Conservation (phyloP, 169 alveolate genomes). For the Theileria sp. region DNA sequence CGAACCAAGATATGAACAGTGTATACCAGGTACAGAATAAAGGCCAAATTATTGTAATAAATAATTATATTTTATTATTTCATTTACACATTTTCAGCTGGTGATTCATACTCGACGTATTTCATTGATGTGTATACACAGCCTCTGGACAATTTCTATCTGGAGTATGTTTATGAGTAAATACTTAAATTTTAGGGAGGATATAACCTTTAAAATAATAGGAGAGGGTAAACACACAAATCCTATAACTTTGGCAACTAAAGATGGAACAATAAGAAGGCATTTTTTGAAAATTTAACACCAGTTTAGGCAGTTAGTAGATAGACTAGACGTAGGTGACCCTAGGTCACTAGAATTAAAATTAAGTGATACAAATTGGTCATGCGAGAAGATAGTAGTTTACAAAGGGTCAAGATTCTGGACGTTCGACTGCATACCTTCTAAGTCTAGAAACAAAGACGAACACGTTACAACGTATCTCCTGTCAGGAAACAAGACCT, state of each 20-base stretch:
- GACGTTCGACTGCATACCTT: conserved; percentile 84
- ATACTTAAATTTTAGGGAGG: conserved; percentile 75
- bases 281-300: conserved; percentile 8
- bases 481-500: conserved; percentile 67
- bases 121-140: conserved; percentile 81
- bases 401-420: conserved; percentile 85
- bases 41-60: neutral
- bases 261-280: conserved; percentile 53
- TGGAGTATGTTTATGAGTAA: conserved; percentile 73
- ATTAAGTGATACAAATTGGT: conserved; percentile 81
- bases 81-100: conserved; percentile 52
- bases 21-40: conserved; percentile 70
- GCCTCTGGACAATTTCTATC: conserved; percentile 72
- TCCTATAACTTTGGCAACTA: conserved; percentile 67
- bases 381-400: conserved; percentile 82
- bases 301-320: conserved; percentile 61
- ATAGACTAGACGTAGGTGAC: conserved; percentile 80
- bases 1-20: conserved; percentile 82
- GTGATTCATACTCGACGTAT: conserved; percentile 78
- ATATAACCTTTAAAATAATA: conserved; percentile 76
- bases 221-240: conserved; percentile 76
- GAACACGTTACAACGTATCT: conserved; percentile 61
- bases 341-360: conserved; percentile 78
- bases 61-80: neutral
- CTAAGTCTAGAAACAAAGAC: conserved; percentile 60